Evolutionary conservation across 108 stramenopile genomes (phyloP).

Genomic region (Nitzschia inconspicua): DNA sequence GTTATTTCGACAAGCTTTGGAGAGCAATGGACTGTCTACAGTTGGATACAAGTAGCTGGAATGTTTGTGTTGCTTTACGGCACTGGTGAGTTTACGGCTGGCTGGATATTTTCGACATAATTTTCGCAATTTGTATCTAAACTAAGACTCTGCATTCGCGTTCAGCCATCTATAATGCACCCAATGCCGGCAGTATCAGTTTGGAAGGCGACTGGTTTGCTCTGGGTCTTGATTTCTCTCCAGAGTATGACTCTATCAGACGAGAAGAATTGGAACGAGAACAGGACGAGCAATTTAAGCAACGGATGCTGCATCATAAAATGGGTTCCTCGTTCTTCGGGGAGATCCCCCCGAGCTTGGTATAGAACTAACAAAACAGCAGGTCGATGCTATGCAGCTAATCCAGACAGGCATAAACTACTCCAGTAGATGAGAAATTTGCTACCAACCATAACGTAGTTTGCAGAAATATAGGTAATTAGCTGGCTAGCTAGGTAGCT

Average conservation of each 20-base stretch:
- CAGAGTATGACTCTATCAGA: slow-evolving; percentile 62
- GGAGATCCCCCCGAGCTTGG: slow-evolving; percentile 34
- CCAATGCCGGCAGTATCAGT: slow-evolving; percentile 76
- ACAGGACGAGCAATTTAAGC: slow-evolving; percentile 44
- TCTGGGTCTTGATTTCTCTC: slow-evolving; percentile 53
- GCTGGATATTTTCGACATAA: no score
- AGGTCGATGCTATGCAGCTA: no score
- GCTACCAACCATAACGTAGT: no score
- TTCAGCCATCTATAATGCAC: slow-evolving; percentile 95
- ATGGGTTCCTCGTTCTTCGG: slow-evolving; percentile 52
- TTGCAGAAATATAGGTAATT: no score
- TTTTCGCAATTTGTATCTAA: no score
- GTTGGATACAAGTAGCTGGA: slow-evolving; percentile 84
- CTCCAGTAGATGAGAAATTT: no score
- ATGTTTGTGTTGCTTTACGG: slow-evolving; percentile 92
- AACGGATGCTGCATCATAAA: slow-evolving; percentile 43
- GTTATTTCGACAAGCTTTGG: slow-evolving; percentile 68
- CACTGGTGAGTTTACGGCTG: no score
- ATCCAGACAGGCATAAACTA: no score
- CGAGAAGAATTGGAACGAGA: slow-evolving; percentile 45
- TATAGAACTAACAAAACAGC: not conserved
- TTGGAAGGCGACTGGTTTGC: slow-evolving; percentile 74
- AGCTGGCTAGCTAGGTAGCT: no score
- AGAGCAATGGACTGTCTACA: slow-evolving; percentile 85
- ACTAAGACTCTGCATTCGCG: no score